These are phyloP conservation scores for Exophiala sp. DNA, from an alignment of 2,329 filamentous ascomycete genomes.

Conservation along the genomic window DNA sequence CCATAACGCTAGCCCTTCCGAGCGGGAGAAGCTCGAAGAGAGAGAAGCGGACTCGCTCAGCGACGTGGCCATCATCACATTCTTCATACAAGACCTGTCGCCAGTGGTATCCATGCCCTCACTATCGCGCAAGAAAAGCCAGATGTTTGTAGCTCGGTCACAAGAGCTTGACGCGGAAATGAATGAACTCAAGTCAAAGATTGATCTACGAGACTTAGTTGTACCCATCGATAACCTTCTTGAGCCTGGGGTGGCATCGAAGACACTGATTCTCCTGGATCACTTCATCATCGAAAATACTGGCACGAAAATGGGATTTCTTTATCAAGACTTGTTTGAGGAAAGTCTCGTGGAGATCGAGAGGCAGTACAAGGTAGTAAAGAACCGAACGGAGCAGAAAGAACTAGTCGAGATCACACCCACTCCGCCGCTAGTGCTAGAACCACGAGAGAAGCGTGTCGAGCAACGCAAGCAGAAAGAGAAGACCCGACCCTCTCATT, in stretches of 20 bases:
- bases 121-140: conserved; percentile 39
- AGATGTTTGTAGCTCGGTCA: conserved; percentile 35
- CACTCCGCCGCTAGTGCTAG: conserved; percentile 19
- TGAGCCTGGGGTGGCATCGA: conserved; percentile 38
- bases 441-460: conserved; percentile 29
- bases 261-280: conserved; percentile 39
- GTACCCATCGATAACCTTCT: conserved; percentile 44
- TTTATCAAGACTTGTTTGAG: conserved; percentile 46
- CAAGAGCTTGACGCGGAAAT: conserved; percentile 40
- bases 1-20: conserved; percentile 33
- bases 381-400: no score
- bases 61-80: conserved; percentile 38
- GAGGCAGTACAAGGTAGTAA: conserved; percentile 21
- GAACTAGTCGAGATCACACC: no score
- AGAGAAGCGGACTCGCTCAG: conserved; percentile 36
- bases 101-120: conserved; percentile 36
- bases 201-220: conserved; percentile 42
- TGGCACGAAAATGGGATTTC: conserved; percentile 40
- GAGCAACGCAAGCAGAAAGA: conserved; percentile 41
- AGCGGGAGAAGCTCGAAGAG: conserved; percentile 36
- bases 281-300: conserved; percentile 38
- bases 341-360: conserved; percentile 38
- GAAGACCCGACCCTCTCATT: conserved; percentile 43
- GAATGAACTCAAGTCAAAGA: conserved; percentile 35
- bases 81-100: conserved; percentile 42